Base-by-base conservation (phyloP, 139 green algal genomes). In the Diplosphaera chodatii region DNA sequence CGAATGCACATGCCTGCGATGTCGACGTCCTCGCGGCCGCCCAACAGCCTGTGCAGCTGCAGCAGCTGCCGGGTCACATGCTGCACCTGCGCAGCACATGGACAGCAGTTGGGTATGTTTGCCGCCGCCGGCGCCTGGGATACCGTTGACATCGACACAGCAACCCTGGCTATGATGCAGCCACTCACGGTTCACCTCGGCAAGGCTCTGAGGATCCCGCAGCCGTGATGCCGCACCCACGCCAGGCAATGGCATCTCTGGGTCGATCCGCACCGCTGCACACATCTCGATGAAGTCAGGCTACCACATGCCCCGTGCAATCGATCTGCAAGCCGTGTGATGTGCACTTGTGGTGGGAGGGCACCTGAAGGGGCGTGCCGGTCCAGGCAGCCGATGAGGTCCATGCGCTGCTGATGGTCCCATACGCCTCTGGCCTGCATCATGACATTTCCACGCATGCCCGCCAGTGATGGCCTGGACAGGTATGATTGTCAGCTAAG, bases 41-140 rank as follows among this genome's bases (percentile, higher is more conserved):
- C 87, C n/a, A 92, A 71, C 68, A 90, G 67, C 30, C 74, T 30
- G 27, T 90, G 78, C 72, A 92, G 79, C 63, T 77, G 77, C 63
- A 91, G 37, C 68, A 92, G 74, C 30, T 80, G 78, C 4, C 68
- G 63, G 0, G 83, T 86, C 6, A 80, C 79, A 0, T 73, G 71
- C 22, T 69, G 33, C 28, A 88, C 82, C 80, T 85, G 71, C 32
- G 13, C 25, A 33, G n/a, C n/a, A n/a, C n/a, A n/a, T n/a, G n/a
- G n/a, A n/a, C n/a, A n/a, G n/a, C n/a, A n/a, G n/a, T n/a, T n/a
- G n/a, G n/a, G n/a, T n/a, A n/a, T n/a, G n/a, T n/a, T n/a, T n/a
- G n/a, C n/a, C n/a, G n/a, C n/a, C n/a, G n/a, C n/a, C n/a, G n/a
- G n/a, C n/a, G n/a, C n/a, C n/a, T n/a, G n/a, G n/a, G n/a, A n/a